A percentile compares a stretch with the other conserved stretches of the same genome.
phyloP scores from a whole-genome alignment of 306 rosid genomes.

The Luffa aegyptiaca region DNA sequence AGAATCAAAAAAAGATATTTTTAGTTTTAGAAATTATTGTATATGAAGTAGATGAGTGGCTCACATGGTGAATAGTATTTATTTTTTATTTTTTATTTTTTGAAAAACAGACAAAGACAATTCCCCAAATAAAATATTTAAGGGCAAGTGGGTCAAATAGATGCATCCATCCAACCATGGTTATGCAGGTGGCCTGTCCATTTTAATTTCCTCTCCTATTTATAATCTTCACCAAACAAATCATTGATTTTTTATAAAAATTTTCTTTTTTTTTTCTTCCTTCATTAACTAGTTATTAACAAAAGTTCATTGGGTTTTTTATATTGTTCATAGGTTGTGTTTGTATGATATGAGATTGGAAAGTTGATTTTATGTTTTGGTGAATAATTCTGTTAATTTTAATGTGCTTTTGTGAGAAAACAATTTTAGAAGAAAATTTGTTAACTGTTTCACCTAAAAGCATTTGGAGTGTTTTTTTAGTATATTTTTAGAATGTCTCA shows the following conservation, averaged over 20 bases:
- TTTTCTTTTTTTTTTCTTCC: not conserved
- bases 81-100: not conserved
- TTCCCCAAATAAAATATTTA: not conserved
- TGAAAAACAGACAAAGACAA: not conserved
- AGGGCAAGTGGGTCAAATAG: slow-evolving; percentile 3
- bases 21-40: not conserved
- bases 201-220: not conserved
- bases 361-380: too few species aligned
- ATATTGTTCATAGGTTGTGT: too few species aligned
- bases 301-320: not conserved
- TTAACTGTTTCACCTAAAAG: too few species aligned
- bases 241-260: not conserved
- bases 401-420: too few species aligned
- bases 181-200: not conserved
- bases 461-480: too few species aligned
- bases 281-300: not conserved
- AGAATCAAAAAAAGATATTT: not conserved
- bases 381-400: too few species aligned
- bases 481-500: too few species aligned
- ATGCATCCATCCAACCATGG: slow-evolving; percentile 4
- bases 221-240: not conserved
- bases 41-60: not conserved
- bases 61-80: slow-evolving; percentile 10
- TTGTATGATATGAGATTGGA: too few species aligned
- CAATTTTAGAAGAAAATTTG: too few species aligned